Conservation (phyloP, 139 green algal genomes). For the Haematococcus sp. region DNA sequence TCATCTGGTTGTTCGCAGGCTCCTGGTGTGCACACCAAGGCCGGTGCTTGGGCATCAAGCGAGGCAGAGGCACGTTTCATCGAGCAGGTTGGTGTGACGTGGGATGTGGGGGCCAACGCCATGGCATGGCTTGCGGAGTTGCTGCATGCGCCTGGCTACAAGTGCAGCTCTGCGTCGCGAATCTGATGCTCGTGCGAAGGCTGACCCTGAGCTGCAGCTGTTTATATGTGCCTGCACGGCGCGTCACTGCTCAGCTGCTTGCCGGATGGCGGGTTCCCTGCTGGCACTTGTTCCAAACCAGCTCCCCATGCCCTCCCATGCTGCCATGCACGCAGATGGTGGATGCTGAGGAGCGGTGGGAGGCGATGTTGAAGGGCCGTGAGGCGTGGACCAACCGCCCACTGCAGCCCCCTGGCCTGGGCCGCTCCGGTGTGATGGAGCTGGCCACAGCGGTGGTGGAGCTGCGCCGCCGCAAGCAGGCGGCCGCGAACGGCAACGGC, state of each 20-base stretch:
- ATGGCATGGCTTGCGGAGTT: too few relatives aligned
- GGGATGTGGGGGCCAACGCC: too few relatives aligned
- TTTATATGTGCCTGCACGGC: too few relatives aligned
- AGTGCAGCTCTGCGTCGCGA: too few relatives aligned
- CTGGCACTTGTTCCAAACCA: too few relatives aligned
- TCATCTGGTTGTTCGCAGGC: too few relatives aligned
- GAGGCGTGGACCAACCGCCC: constrained; percentile 74
- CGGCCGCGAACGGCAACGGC: neutral
- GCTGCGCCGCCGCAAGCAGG: constrained; percentile 54
- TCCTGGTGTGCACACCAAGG: constrained; percentile 60
- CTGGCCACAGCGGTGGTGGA: constrained; percentile 57
- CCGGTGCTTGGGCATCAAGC: constrained; percentile 73
- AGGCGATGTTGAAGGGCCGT: constrained; percentile 55
- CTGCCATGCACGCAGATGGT: constrained; percentile 30
- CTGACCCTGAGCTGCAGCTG: too few relatives aligned
- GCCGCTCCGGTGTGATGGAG: constrained; percentile 63
- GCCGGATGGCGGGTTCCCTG: too few relatives aligned
- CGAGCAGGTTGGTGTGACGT: constrained; percentile 34
- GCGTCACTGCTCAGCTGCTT: too few relatives aligned
- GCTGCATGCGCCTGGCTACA: too few relatives aligned
- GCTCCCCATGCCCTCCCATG: too few relatives aligned
- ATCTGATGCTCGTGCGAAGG: too few relatives aligned
- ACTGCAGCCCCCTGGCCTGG: constrained; percentile 58
- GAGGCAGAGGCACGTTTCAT: constrained; percentile 74
- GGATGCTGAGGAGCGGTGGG: constrained; percentile 78